Conservation (phyloP, 1,139 yeast genomes). For the Oligophagozyma castellii region DNA sequence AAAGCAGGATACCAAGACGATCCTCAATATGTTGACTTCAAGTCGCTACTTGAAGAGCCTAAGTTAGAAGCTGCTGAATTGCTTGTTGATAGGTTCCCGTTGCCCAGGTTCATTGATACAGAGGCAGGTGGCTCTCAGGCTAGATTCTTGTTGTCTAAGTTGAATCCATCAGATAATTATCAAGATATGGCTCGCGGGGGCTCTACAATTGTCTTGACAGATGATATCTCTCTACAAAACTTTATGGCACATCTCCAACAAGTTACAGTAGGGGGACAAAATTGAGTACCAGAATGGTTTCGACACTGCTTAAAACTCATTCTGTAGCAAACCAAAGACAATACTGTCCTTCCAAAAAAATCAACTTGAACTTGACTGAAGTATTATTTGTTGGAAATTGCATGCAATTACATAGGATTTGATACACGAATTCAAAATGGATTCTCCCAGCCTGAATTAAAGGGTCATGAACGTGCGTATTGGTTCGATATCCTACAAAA, state of each 20-base stretch:
- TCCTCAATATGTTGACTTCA: slow-evolving; percentile 80
- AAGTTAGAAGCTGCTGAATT: slow-evolving; percentile 86
- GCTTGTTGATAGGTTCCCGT: slow-evolving; percentile 86
- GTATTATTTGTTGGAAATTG: too few species aligned
- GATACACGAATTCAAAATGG: too few species aligned
- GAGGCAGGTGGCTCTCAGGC: slow-evolving; percentile 99
- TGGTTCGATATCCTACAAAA: too few species aligned
- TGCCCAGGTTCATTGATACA: slow-evolving; percentile 91
- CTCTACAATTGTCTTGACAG: slow-evolving; percentile 78
- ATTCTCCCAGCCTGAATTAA: too few species aligned
- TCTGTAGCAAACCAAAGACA: too few species aligned
- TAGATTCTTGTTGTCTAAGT: slow-evolving; percentile 83
- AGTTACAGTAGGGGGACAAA: slow-evolving; percentile 48
- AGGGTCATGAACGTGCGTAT: too few species aligned
- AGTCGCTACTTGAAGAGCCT: slow-evolving; percentile 76
- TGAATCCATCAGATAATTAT: slow-evolving; percentile 85
- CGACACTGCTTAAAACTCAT: too few species aligned
- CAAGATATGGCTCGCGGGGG: slow-evolving; percentile 45
- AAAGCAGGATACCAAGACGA: slow-evolving; percentile 89
- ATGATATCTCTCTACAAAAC: slow-evolving; percentile 84
- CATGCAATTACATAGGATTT: too few species aligned
- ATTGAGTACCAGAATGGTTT: too few species aligned
- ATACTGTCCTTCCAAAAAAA: too few species aligned
- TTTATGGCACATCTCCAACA: slow-evolving; percentile 85
- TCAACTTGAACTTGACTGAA: too few species aligned